A percentile compares a stretch with the other conserved stretches of the same genome.
Conservation (phyloP, 2,329 filamentous ascomycete species). For the Fusarium sp. region DNA sequence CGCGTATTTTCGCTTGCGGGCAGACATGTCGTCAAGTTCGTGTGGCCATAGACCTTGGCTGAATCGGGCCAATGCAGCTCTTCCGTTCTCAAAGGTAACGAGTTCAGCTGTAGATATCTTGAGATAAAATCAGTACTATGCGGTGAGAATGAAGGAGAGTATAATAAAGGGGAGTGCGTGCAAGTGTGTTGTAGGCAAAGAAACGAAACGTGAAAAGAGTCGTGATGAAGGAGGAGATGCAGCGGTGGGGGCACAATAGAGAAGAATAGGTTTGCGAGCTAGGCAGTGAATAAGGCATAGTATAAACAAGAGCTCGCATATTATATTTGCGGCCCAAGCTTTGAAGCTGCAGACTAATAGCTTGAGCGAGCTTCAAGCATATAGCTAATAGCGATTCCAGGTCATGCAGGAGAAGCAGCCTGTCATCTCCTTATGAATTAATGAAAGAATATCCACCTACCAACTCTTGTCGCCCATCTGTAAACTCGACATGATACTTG, state of each 20-base stretch:
- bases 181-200: neutral
- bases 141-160: neutral
- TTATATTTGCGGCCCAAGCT: neutral
- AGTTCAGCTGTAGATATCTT: constrained; percentile 48
- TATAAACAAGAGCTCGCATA: constrained; percentile 5
- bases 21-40: constrained; percentile 28
- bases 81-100: constrained; percentile 46
- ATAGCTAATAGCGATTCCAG: neutral
- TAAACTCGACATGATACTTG: constrained; percentile 54
- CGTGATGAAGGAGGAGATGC: neutral
- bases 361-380: neutral
- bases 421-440: neutral
- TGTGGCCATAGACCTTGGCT: constrained; percentile 16
- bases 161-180: neutral
- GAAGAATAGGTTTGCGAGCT: constrained; percentile 15
- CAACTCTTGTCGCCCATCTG: constrained; percentile 55
- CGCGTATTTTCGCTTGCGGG: constrained; percentile 47
- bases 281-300: constrained; percentile 35
- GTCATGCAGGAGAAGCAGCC: neutral
- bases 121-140: constrained; percentile 27
- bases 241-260: constrained; percentile 20
- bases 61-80: constrained; percentile 41
- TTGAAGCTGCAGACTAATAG: neutral
- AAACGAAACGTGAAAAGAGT: neutral
- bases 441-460: constrained; percentile 49